These are phyloP conservation scores for Thoreauomyces humboldtii DNA, from an alignment of 192 early-diverging fungal species.

Conservation along the genomic window DNA sequence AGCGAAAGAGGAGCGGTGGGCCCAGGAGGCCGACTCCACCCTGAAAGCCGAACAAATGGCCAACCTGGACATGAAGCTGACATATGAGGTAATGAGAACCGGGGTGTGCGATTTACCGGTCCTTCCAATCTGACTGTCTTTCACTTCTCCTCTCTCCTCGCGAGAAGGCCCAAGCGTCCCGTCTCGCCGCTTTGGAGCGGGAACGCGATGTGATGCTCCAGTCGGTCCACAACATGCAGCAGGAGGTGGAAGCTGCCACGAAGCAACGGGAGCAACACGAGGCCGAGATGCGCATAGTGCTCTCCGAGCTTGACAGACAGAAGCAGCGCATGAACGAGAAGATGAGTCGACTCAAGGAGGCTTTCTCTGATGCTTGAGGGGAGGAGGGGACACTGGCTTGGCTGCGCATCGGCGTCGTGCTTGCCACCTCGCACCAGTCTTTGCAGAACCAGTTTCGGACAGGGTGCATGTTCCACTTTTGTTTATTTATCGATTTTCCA, in stretches of 20 bases:
- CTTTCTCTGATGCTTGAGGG: conserved; percentile 11
- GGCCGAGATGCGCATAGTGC: conserved; percentile 34
- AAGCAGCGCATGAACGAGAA: conserved; percentile 32
- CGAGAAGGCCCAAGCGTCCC: conserved; percentile 17
- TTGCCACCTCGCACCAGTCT: too few relatives aligned
- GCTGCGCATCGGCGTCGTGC: too few relatives aligned
- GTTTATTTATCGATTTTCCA: too few relatives aligned
- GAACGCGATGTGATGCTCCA: conserved; percentile 39
- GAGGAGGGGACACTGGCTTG: too few relatives aligned
- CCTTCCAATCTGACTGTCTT: too few relatives aligned
- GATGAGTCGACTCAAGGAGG: conserved; percentile 31
- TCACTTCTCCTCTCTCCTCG: too few relatives aligned
- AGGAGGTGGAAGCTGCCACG: conserved; percentile 13
- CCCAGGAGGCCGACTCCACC: conserved; percentile 29
- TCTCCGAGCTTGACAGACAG: conserved; percentile 31
- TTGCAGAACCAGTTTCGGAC: too few relatives aligned
- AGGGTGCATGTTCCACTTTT: too few relatives aligned
- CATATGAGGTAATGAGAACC: conserved; percentile 28
- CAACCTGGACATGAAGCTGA: conserved; percentile 25
- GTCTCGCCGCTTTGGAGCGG: conserved; percentile 35
- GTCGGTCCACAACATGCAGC: conserved; percentile 24
- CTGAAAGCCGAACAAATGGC: conserved; percentile 18
- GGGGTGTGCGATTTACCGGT: too few relatives aligned
- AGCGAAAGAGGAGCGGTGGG: conserved; percentile 46
- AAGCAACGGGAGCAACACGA: conserved; percentile 17